These are phyloP conservation scores for Dictyostelium intermedium DNA, from an alignment of 78 protist species.

Conservation along the genomic window DNA sequence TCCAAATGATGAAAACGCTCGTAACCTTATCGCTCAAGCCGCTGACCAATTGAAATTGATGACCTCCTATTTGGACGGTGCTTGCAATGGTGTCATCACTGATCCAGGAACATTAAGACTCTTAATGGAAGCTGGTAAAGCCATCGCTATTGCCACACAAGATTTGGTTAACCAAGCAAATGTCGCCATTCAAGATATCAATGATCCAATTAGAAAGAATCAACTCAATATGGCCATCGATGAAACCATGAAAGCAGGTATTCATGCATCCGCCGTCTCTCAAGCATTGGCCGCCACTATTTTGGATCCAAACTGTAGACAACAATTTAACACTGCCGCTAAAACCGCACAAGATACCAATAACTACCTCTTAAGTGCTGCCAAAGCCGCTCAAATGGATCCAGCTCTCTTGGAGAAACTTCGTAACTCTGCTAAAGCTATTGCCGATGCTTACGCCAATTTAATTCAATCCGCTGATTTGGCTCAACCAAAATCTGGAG, in stretches of 20 bases:
- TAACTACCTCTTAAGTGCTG: slow-evolving; percentile 25
- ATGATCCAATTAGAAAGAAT: slow-evolving; percentile 53
- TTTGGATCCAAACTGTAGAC: slow-evolving; percentile 62
- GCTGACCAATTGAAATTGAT: slow-evolving; percentile 72
- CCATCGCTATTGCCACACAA: slow-evolving; percentile 76
- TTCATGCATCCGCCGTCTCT: slow-evolving; percentile 48
- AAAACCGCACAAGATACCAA: slow-evolving; percentile 69
- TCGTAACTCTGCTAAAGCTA: slow-evolving; percentile 30
- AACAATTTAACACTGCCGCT: slow-evolving; percentile 69
- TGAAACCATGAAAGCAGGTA: slow-evolving; percentile 22
- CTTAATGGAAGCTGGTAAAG: slow-evolving; percentile 75
- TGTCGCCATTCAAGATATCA: background rate
- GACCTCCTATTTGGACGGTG: slow-evolving; percentile 78
- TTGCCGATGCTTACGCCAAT: slow-evolving; percentile 74
- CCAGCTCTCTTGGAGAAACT: slow-evolving; percentile 40
- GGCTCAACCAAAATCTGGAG: slow-evolving; percentile 68
- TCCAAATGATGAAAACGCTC: slow-evolving; percentile 79
- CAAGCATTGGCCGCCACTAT: slow-evolving; percentile 78
- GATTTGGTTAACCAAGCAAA: slow-evolving; percentile 54
- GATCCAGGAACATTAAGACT: slow-evolving; percentile 72
- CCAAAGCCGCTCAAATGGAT: slow-evolving; percentile 54
- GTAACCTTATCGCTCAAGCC: slow-evolving; percentile 39
- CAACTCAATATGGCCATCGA: slow-evolving; percentile 44
- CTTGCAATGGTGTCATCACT: slow-evolving; percentile 66
- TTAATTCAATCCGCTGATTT: slow-evolving; percentile 68